Conservation (phyloP, 2,329 filamentous ascomycete species). For the Cercospora zeae-maydis region DNA sequence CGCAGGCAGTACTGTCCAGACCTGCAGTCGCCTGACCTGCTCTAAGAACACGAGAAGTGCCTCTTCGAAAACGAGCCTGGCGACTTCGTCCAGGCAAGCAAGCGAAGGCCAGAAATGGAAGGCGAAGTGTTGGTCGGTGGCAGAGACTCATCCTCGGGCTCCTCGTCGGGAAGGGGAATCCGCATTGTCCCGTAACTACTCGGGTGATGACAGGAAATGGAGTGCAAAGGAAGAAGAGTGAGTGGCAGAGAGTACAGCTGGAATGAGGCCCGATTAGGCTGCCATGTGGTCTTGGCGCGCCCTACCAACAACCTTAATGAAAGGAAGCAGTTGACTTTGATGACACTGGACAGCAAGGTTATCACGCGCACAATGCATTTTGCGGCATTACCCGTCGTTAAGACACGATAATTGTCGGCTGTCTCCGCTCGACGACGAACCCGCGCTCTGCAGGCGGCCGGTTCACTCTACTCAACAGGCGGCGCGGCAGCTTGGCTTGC, state of each 20-base stretch:
- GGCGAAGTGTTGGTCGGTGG: neutral
- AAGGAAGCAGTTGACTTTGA: neutral
- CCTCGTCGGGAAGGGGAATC: neutral
- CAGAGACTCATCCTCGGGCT: neutral
- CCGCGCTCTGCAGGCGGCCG: neutral
- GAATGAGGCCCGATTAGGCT: neutral
- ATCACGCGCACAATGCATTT: neutral
- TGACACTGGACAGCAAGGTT: neutral
- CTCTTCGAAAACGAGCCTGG: neutral
- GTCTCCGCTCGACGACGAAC: neutral
- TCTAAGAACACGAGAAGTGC: constrained; percentile 1
- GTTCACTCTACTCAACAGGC: neutral
- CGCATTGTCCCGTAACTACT: constrained; percentile 2
- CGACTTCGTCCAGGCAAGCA: neutral
- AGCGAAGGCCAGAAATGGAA: neutral
- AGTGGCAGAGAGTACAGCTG: neutral
- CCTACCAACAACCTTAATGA: neutral
- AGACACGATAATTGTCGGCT: neutral
- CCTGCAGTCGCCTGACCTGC: constrained; percentile 1
- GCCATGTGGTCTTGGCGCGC: neutral
- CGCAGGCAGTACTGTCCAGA: neutral
- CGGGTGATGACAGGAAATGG: neutral
- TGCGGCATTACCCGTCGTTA: too few species aligned
- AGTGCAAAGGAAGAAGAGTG: neutral
- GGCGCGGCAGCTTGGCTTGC: neutral